Conservation (phyloP, 2,329 filamentous ascomycete species). For the Coniochaeta sp. region DNA sequence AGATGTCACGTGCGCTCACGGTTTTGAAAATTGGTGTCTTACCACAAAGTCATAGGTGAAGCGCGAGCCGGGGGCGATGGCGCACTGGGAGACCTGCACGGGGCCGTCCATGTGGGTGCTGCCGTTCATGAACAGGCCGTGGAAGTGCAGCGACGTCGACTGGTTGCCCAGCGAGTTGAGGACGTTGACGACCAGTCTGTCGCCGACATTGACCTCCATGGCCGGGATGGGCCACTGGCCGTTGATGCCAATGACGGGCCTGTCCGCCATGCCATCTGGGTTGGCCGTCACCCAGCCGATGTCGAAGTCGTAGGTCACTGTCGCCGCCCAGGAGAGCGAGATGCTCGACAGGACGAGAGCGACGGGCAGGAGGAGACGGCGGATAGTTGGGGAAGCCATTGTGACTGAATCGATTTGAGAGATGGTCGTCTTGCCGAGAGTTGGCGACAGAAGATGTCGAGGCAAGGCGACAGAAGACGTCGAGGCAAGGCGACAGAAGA, state of each 20-base stretch:
- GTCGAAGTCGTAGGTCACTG: constrained; percentile 57
- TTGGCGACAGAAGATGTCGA: not conserved
- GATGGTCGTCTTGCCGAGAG: not conserved
- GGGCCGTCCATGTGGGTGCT: constrained; percentile 67
- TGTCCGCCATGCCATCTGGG: constrained; percentile 58
- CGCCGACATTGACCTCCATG: constrained; percentile 56
- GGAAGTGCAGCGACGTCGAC: constrained; percentile 59
- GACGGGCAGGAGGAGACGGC: not conserved
- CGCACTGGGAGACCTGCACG: constrained; percentile 57
- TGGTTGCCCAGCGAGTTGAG: constrained; percentile 55
- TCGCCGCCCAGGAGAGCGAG: constrained; percentile 24
- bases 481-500: not conserved
- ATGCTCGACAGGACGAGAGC: constrained; percentile 5
- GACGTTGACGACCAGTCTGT: constrained; percentile 51
- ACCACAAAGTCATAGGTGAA: constrained; percentile 67
- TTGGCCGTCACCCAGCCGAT: constrained; percentile 65
- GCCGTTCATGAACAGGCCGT: constrained; percentile 63
- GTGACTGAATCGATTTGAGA: not conserved
- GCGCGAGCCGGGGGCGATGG: constrained; percentile 54
- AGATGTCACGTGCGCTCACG: not conserved
- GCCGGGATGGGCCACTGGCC: constrained; percentile 65
- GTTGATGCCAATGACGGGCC: constrained; percentile 72
- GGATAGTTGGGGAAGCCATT: not conserved
- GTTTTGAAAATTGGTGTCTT: constrained; percentile 12
- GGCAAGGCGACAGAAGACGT: not conserved